Conservation (phyloP, 2,329 filamentous ascomycete species). For the Talaromyces sp. region DNA sequence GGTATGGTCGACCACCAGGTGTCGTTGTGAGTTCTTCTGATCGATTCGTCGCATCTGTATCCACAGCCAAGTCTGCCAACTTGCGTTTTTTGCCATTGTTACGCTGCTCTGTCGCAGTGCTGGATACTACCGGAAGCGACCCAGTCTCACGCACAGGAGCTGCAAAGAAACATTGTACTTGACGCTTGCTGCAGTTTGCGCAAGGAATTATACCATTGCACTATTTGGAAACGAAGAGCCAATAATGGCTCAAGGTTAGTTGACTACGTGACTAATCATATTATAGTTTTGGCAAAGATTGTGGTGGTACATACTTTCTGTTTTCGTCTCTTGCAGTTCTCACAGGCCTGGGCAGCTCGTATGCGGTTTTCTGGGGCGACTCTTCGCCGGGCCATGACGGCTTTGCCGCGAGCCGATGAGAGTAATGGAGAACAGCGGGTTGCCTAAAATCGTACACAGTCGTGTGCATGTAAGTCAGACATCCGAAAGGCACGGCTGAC, state of each 20-base stretch:
- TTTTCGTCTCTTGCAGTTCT: slow-evolving; percentile 61
- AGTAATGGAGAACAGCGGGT: not conserved
- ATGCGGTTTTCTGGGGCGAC: slow-evolving; percentile 57
- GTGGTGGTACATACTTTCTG: slow-evolving; percentile 53
- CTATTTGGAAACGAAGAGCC: slow-evolving; percentile 29
- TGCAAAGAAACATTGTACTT: slow-evolving; percentile 43
- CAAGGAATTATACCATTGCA: slow-evolving; percentile 57
- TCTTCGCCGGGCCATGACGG: slow-evolving; percentile 49
- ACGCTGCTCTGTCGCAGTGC: slow-evolving; percentile 3
- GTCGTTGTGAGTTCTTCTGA: not conserved
- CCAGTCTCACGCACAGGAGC: slow-evolving; percentile 36
- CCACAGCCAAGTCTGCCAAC: not conserved
- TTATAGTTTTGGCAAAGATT: not conserved
- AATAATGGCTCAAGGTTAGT: not conserved
- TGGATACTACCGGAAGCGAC: not conserved
- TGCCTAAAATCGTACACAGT: not conserved
- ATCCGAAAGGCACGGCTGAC: not conserved
- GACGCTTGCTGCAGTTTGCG: slow-evolving; percentile 54
- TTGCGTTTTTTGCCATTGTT: slow-evolving; percentile 11
- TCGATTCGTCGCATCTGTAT: not conserved
- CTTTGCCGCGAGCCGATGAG: not conserved
- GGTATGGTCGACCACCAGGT: not conserved
- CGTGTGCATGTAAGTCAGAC: not conserved
- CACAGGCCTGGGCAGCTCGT: slow-evolving; percentile 60
- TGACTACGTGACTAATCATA: not conserved